Evolutionary conservation across 495 filamentous ascomycete species (phyloP), one percentile per base, ranked within the genome.

Genomic region (Chaetomium fimeti): DNA sequence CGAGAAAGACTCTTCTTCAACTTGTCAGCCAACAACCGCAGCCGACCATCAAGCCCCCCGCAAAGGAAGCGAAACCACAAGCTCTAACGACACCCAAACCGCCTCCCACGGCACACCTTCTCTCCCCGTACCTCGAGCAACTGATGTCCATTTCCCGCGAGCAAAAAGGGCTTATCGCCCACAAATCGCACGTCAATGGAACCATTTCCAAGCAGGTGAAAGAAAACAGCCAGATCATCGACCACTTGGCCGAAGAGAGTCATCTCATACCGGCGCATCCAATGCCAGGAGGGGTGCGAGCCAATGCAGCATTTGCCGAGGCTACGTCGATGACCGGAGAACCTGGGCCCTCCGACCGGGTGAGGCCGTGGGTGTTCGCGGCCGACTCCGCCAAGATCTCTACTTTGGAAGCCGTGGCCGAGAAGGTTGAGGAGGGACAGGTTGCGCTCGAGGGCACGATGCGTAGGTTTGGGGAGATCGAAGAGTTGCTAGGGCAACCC

Each of bases 251-350:
- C 15, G 85, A 90, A 40, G 89, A 91, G 65, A 89, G 87, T 67
- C 87, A 90, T 60, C 78, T 91, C 5, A 81, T 91, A 2, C 86
- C 84, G 0, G 79, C 82, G 45, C 85, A 89, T 60, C 86, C 88
- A 1, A 71, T 85, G 51, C 77, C 81, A 2, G 70, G 70, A 12
- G 57, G 66, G 1, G 40, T 47, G 16, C 66, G 71, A 18, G 60
- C 59, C 24, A 72, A 68, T 40, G 52, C 63, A n/a, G 68, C 67
- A 8, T 64, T 69, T 13, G 45, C 66, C 12, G 71, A 69, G 28
- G 72, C 70, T 0, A 54, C 71, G 9, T 64, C 67, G 9, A 61
- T 62, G 0, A 64, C 69, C 6, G 67, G 75, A 60, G 73, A 48
- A 24, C 68, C 72, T n/a, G 74, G 77, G 54, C 67, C 77, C 3